Evolutionary conservation across 192 early-diverging fungal genomes (phyloP).

Genomic region (Umbelopsis isabellina): DNA sequence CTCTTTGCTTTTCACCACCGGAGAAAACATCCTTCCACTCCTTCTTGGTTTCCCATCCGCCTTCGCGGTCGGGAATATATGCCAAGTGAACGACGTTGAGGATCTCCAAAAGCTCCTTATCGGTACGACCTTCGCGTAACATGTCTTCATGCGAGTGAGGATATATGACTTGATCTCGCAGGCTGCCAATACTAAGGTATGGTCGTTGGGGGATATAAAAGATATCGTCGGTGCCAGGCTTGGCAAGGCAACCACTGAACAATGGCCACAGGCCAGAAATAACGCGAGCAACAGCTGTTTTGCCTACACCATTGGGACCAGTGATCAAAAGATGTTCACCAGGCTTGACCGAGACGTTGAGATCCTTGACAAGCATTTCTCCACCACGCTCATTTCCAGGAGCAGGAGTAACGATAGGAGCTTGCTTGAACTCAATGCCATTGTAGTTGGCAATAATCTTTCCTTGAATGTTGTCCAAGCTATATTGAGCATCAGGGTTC

Average conservation of each 20-base stretch:
- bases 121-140: conserved; percentile 70
- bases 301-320: conserved; percentile 95
- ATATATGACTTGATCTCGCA: conserved; percentile 98
- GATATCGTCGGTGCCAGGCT: conserved; percentile 79
- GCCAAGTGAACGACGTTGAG: conserved; percentile 83
- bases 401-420: conserved; percentile 90
- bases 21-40: conserved; percentile 94
- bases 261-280: conserved; percentile 95
- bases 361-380: conserved; percentile 80
- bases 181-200: conserved; percentile 88
- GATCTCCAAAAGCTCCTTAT: conserved; percentile 80
- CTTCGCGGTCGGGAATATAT: conserved; percentile 82
- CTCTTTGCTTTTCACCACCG: conserved; percentile 94
- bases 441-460: conserved; percentile 56
- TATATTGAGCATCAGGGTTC: conserved; percentile 36
- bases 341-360: conserved; percentile 78
- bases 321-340: conserved; percentile 91
- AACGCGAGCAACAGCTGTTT: conserved; percentile 91
- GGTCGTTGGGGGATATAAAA: conserved; percentile 99
- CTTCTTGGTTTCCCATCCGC: conserved; percentile 87
- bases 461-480: conserved; percentile 61
- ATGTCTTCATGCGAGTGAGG: conserved; percentile 88
- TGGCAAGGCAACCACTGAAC: conserved; percentile 73
- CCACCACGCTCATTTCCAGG: conserved; percentile 61
- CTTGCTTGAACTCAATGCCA: conserved; percentile 82